These are phyloP conservation scores for Penicillium sp. DNA, from an alignment of 2,329 filamentous ascomycete genomes.

Conservation along the genomic window DNA sequence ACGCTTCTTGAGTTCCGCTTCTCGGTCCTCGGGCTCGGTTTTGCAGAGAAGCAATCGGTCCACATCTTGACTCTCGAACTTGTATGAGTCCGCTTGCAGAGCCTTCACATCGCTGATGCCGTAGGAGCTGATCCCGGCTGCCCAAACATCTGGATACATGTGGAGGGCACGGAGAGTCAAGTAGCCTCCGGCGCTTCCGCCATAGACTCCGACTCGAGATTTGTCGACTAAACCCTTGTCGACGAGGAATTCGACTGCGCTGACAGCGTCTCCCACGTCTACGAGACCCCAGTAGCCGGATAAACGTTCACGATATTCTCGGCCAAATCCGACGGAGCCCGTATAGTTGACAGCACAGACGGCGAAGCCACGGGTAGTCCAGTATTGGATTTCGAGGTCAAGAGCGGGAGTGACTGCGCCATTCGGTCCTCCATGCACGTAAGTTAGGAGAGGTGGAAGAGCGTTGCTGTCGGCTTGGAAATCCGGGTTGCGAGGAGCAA, in stretches of 20 bases:
- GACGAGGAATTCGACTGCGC: constrained; percentile 48
- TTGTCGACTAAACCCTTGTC: constrained; percentile 39
- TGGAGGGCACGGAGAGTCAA: constrained; percentile 54
- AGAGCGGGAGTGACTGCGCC: constrained; percentile 47
- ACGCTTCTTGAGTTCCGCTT: constrained; percentile 47
- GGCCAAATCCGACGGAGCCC: constrained; percentile 55
- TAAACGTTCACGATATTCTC: constrained; percentile 52
- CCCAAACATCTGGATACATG: constrained; percentile 50
- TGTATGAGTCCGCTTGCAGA: constrained; percentile 54
- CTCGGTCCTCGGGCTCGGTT: constrained; percentile 42
- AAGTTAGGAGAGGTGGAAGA: constrained; percentile 54
- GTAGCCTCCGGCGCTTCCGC: constrained; percentile 57
- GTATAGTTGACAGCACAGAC: constrained; percentile 55
- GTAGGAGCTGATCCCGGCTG: constrained; percentile 53
- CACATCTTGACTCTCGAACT: constrained; percentile 59
- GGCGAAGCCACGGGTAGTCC: constrained; percentile 57
- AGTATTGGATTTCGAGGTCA: constrained; percentile 52
- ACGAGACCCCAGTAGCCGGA: constrained; percentile 54
- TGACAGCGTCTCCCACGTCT: constrained; percentile 55
- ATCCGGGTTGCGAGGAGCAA: constrained; percentile 51
- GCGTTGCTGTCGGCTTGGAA: constrained; percentile 42
- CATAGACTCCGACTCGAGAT: constrained; percentile 51
- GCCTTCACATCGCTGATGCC: constrained; percentile 55
- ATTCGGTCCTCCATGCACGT: constrained; percentile 57
- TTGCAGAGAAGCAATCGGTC: constrained; percentile 46